These are phyloP conservation scores for Talaromyces sp. DNA, from an alignment of 2,329 filamentous ascomycete species.

Conservation along the genomic window DNA sequence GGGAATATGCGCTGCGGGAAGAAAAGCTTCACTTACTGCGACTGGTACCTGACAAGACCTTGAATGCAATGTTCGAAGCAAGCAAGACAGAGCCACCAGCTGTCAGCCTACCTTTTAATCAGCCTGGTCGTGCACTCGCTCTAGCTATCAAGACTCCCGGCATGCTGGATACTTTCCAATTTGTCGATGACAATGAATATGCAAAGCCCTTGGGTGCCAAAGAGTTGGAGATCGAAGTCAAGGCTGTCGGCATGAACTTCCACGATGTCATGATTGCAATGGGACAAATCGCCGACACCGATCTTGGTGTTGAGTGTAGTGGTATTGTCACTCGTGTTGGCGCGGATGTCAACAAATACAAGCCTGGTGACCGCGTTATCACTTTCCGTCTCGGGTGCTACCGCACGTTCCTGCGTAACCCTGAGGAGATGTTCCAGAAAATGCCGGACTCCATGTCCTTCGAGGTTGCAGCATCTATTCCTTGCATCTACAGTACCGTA, in stretches of 20 bases:
- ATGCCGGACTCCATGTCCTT: not conserved
- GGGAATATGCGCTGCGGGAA: not conserved
- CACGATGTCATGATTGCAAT: conserved; percentile 43
- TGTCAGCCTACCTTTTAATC: conserved; percentile 1
- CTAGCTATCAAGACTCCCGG: conserved; percentile 2
- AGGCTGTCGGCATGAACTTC: conserved; percentile 43
- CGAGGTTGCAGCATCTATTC: not conserved
- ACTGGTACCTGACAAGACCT: not conserved
- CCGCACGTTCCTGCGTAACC: not conserved
- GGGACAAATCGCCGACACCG: conserved; percentile 21
- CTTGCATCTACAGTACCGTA: not conserved
- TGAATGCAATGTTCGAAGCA: not conserved
- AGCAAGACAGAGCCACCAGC: not conserved
- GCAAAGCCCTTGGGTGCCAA: conserved; percentile 18
- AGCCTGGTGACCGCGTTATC: not conserved
- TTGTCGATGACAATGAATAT: conserved; percentile 20
- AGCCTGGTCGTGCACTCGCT: conserved; percentile 7
- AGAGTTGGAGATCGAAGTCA: conserved; percentile 33
- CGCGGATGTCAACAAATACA: conserved; percentile 4
- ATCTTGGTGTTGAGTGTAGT: conserved; percentile 36
- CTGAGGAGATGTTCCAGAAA: not conserved
- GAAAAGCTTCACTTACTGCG: not conserved
- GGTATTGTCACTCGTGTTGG: conserved; percentile 27
- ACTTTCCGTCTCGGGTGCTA: not conserved
- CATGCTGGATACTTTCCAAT: conserved; percentile 20